phyloP scores from a whole-genome alignment of 345 rosid species.

The Eucalyptus regnans region DNA sequence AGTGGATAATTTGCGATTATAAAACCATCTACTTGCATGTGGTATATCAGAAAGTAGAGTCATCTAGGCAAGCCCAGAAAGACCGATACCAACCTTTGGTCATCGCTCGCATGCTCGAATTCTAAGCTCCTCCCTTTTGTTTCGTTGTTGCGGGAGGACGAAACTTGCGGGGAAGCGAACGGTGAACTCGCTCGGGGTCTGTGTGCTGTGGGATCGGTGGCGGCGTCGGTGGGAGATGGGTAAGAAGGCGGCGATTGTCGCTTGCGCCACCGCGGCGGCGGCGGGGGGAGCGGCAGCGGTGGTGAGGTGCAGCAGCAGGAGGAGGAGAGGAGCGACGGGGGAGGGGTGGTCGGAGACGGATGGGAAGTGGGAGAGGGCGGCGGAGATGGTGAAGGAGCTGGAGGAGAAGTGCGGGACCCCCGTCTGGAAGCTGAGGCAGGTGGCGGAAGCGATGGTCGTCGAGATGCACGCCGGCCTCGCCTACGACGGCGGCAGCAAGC shows the following conservation, averaged over 20 bases:
- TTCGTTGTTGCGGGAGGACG: not conserved
- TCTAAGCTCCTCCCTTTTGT: no score
- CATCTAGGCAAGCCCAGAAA: not conserved
- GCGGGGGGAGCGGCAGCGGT: conserved; percentile 5
- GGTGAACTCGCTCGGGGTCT: not conserved
- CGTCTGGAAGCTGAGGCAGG: conserved; percentile 45
- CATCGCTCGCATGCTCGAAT: no score
- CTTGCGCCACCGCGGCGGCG: not conserved
- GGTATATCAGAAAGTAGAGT: not conserved
- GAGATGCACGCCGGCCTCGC: conserved; percentile 95
- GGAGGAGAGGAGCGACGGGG: conserved; percentile 36
- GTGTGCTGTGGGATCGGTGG: not conserved
- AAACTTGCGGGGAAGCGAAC: not conserved
- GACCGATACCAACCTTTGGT: not conserved
- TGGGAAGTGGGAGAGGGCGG: conserved; percentile 47
- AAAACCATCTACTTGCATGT: not conserved
- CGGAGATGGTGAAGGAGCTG: conserved; percentile 51
- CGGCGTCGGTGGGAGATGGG: not conserved
- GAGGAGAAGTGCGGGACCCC: conserved; percentile 70
- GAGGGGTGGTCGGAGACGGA: conserved; percentile 27
- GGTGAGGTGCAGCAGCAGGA: conserved; percentile 27
- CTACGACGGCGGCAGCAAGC: conserved; percentile 79
- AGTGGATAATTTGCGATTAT: not conserved
- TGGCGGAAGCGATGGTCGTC: conserved; percentile 78
- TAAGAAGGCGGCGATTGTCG: conserved; percentile 10